phyloP scores from a whole-genome alignment of 331 rosid species.

The Pyrus hybrid region DNA sequence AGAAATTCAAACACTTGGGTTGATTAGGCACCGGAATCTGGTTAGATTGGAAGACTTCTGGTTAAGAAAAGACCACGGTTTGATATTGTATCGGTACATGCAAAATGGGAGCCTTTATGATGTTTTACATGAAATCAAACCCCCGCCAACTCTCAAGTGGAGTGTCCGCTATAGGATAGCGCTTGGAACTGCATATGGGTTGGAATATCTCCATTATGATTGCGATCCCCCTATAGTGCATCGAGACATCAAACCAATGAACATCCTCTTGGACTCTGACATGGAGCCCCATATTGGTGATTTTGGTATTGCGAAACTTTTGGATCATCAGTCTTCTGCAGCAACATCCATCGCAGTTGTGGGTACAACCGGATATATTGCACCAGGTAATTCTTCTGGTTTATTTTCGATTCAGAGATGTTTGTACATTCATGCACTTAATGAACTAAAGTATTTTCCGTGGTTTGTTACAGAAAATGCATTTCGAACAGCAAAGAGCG shows the following conservation, averaged over 20 bases:
- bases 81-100: slow-evolving; percentile 63
- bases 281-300: slow-evolving; percentile 77
- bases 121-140: slow-evolving; percentile 46
- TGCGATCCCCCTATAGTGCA: slow-evolving; percentile 73
- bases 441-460: background rate
- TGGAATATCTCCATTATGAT: slow-evolving; percentile 73
- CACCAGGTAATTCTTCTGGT: slow-evolving; percentile 53
- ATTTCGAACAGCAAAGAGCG: slow-evolving; percentile 29
- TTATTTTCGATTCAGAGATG: background rate
- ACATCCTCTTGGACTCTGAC: slow-evolving; percentile 69
- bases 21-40: slow-evolving; percentile 69
- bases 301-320: slow-evolving; percentile 74
- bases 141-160: slow-evolving; percentile 48
- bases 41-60: slow-evolving; percentile 56
- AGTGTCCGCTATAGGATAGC: slow-evolving; percentile 53
- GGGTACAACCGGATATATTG: slow-evolving; percentile 76
- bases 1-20: slow-evolving; percentile 59
- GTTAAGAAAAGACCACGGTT: slow-evolving; percentile 44
- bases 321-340: slow-evolving; percentile 45
- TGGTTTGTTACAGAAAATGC: slow-evolving; percentile 53
- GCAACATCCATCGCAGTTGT: slow-evolving; percentile 31
- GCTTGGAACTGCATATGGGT: slow-evolving; percentile 66
- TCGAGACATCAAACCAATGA: slow-evolving; percentile 78
- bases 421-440: background rate
- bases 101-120: slow-evolving; percentile 82